phyloP scores from a whole-genome alignment of 140 eudicot species.

The Flaveria floridana region DNA sequence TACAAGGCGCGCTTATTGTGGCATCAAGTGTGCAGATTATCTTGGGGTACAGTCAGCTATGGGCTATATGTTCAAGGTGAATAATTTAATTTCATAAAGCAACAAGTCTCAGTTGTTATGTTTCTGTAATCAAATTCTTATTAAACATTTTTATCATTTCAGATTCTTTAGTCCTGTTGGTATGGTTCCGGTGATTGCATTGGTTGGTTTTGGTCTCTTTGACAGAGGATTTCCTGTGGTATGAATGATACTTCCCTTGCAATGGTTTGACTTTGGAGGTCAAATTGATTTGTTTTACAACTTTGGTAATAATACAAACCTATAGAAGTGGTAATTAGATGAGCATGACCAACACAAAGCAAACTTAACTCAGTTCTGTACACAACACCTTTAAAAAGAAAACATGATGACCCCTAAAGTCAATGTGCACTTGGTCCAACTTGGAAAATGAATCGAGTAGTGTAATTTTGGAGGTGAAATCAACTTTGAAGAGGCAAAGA shows the following conservation, averaged over 20 bases:
- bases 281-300: conserved; percentile 9
- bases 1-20: conserved; percentile 94
- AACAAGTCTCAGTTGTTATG: background rate
- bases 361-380: background rate
- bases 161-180: conserved; percentile 98
- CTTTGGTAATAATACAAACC: conserved; percentile 3
- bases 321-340: background rate
- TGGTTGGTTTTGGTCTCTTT: conserved; percentile 86
- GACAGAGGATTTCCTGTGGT: conserved; percentile 99
- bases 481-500: conserved; percentile 12
- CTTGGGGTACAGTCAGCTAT: conserved; percentile 91
- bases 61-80: conserved; percentile 98
- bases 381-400: conserved; percentile 7
- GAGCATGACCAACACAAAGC: background rate
- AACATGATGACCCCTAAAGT: conserved; percentile 10
- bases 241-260: conserved; percentile 29
- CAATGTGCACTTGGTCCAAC: background rate
- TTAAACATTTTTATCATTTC: conserved; percentile 6
- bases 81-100: conserved; percentile 8
- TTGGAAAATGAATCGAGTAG: background rate
- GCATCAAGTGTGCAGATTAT: conserved; percentile 98
- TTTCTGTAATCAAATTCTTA: conserved; percentile 13
- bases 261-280: conserved; percentile 14
- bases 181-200: conserved; percentile 92
- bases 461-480: background rate